Base-by-base conservation (phyloP, 148 eudicot genomes). In the Bassia scoparia region DNA sequence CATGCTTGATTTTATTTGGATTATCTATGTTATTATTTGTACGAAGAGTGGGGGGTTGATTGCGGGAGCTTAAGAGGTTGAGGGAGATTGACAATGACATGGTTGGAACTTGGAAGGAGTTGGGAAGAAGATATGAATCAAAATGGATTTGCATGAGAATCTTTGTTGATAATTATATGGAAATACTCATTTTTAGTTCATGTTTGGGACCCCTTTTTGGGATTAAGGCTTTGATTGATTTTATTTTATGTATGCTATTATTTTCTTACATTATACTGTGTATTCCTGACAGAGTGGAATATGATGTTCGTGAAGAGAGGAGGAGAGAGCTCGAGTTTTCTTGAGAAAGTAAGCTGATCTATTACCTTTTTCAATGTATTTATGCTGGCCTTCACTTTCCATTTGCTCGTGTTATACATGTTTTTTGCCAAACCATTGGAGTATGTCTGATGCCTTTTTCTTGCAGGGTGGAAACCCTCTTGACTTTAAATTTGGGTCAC, bases 381-480 rank as follows among this genome's bases (percentile, higher is more conserved):
- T 67, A 69, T 63, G 61, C 62, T 62, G 65, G 14, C 50, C 14
- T 71, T 17, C 61, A n/a, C 68, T 76, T 44, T 44, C 50, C 27
- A 60, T 71, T 80, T 30, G 44, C 50, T 23, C 49, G 50, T 44
- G 3, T 65, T 44, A n/a, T n/a, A n/a, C 29, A 17, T 29, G 20
- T 61, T 66, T 12, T 26, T 61, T 72, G 29, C 66, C 64, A 24
- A 76, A 60, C n/a, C n/a, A n/a, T 44, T 27, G 24, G 58, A 24
- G 44, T 52, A 13, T n/a, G n/a, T n/a, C 44, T 63, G 43, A 46
- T 74, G 62, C 64, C 55, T 70, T 49, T 73, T 73, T 15, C 59
- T 70, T 80, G 56, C 83, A 96, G 99, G 99, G 99, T 82, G 97
- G 96, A 50, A 77, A 96, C 79, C 97, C 99, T 56, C 87, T 96